These are phyloP conservation scores for Boletus rubescentipes DNA, from an alignment of 768 basidiomycete species.

Conservation along the genomic window DNA sequence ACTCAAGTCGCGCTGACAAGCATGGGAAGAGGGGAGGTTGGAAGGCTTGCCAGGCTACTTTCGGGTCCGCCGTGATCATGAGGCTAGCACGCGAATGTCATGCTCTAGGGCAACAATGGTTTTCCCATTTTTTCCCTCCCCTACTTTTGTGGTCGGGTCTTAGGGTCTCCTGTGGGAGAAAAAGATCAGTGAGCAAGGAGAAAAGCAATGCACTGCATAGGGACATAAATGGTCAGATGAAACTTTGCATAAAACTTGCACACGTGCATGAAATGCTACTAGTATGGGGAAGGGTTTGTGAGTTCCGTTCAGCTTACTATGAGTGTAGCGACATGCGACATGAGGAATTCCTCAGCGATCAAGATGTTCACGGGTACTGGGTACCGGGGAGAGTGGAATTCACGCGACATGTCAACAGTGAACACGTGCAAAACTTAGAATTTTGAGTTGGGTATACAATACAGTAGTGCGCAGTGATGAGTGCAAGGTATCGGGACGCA, in stretches of 20 bases:
- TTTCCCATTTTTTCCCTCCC: background rate
- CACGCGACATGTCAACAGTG: too few species aligned
- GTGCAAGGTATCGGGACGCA: background rate
- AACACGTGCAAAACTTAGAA: too few species aligned
- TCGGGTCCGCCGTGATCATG: slow-evolving; percentile 2
- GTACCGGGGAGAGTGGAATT: background rate
- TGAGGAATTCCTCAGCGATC: background rate
- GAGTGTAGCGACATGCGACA: background rate
- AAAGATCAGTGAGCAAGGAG: background rate
- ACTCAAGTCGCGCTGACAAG: background rate
- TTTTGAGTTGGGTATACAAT: background rate
- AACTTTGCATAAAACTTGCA: background rate
- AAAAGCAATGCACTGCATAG: background rate
- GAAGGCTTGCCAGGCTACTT: background rate
- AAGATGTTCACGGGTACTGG: background rate
- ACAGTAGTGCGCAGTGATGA: too few species aligned
- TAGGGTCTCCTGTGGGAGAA: background rate
- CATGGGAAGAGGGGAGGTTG: slow-evolving; percentile 1
- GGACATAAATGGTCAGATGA: slow-evolving; percentile 5
- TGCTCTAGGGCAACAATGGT: background rate
- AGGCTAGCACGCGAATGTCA: background rate
- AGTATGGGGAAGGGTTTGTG: background rate
- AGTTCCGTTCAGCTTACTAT: too few species aligned
- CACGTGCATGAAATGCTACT: background rate
- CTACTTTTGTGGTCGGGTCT: background rate